These are phyloP conservation scores for Calocera viscosa DNA, from an alignment of 768 basidiomycete species.

Conservation along the genomic window DNA sequence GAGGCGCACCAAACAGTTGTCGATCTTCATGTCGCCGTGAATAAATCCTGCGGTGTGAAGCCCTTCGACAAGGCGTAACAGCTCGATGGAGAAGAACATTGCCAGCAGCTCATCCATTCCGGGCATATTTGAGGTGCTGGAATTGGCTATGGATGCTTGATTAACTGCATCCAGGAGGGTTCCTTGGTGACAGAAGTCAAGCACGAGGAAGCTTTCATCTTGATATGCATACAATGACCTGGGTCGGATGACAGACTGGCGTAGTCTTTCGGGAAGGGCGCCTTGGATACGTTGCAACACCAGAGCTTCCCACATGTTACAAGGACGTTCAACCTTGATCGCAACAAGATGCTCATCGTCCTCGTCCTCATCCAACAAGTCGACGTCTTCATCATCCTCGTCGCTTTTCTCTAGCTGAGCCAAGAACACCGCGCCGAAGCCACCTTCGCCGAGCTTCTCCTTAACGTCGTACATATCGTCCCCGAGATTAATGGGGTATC, in stretches of 20 bases:
- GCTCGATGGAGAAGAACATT: conserved; percentile 88
- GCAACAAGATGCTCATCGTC: conserved; percentile 54
- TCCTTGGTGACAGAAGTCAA: conserved; percentile 83
- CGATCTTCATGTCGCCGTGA: conserved; percentile 97
- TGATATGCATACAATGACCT: conserved; percentile 68
- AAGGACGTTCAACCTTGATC: conserved; percentile 81
- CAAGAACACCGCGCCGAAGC: conserved; percentile 91
- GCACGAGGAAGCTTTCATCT: conserved; percentile 82
- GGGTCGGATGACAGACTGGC: conserved; percentile 59
- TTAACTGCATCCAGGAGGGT: conserved; percentile 88
- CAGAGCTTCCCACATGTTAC: conserved; percentile 86
- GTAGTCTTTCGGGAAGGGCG: conserved; percentile 45
- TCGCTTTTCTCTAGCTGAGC: conserved; percentile 37
- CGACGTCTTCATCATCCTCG: conserved; percentile 36
- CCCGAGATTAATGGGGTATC: conserved; percentile 49
- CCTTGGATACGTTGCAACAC: conserved; percentile 66
- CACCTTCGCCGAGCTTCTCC: conserved; percentile 91
- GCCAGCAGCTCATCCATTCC: conserved; percentile 81
- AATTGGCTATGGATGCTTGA: conserved; percentile 39
- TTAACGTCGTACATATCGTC: conserved; percentile 54
- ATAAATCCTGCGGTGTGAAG: conserved; percentile 78
- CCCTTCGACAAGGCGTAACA: conserved; percentile 67
- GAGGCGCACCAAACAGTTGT: conserved; percentile 91
- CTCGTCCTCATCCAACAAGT: conserved; percentile 41
- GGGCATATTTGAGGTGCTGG: conserved; percentile 25